Conservation (phyloP, 2,329 filamentous ascomycete species). For the Bipolaris victoriae region DNA sequence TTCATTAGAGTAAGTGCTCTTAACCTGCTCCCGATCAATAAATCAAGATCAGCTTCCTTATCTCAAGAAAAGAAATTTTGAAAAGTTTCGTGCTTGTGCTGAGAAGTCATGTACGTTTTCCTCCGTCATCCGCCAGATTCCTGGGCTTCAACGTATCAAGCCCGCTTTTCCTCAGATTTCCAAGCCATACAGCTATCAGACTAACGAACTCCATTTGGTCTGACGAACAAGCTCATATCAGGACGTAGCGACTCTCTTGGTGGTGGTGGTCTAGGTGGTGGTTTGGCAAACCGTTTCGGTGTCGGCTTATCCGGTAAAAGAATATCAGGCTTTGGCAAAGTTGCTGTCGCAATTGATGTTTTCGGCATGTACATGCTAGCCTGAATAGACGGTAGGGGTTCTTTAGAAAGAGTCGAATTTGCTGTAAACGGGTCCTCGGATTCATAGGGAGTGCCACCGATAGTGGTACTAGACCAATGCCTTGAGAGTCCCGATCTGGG, state of each 20-base stretch:
- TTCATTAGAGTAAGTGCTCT: not conserved
- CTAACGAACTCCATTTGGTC: conserved; percentile 12
- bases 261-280: conserved; percentile 28
- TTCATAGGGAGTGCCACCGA: conserved; percentile 29
- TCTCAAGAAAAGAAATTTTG: not conserved
- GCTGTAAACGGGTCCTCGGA: conserved; percentile 13
- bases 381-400: conserved; percentile 25
- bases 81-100: not conserved
- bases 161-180: not conserved
- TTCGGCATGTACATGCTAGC: conserved; percentile 25
- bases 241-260: conserved; percentile 30
- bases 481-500: conserved; percentile 18
- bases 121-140: not conserved
- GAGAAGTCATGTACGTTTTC: too few relatives aligned
- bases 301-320: conserved; percentile 22
- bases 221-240: conserved; percentile 28
- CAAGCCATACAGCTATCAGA: conserved; percentile 15
- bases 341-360: conserved; percentile 1
- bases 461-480: conserved; percentile 29
- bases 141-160: not conserved
- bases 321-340: conserved; percentile 7
- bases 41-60: not conserved
- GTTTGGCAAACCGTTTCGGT: conserved; percentile 9
- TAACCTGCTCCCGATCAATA: not conserved
- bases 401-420: conserved; percentile 14